phyloP scores from a whole-genome alignment of 192 early-diverging fungal species.

The Paraglomus occultum region DNA sequence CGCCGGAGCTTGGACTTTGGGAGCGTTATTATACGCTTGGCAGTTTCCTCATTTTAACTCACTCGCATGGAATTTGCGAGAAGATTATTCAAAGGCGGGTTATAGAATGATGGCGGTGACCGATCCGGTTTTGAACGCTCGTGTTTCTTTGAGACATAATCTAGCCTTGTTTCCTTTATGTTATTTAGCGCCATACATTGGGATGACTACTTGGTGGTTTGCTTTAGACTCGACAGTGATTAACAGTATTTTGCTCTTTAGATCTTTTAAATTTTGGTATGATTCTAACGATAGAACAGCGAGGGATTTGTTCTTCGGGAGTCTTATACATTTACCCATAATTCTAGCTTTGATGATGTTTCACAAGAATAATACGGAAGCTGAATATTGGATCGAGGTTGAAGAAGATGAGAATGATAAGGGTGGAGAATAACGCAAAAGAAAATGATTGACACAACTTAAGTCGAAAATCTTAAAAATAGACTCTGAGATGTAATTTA shows the following conservation, averaged over 20 bases:
- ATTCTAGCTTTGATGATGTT: slow-evolving; percentile 84
- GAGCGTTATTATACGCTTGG: slow-evolving; percentile 87
- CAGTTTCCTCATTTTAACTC: slow-evolving; percentile 99
- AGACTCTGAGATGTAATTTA: too few relatives aligned
- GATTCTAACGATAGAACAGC: slow-evolving; percentile 76
- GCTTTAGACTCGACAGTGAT: slow-evolving; percentile 69
- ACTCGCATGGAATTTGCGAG: slow-evolving; percentile 83
- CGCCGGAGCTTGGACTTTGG: slow-evolving; percentile 79
- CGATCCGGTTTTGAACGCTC: slow-evolving; percentile 83
- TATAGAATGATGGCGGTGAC: slow-evolving; percentile 94
- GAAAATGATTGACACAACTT: too few relatives aligned
- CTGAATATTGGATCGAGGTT: slow-evolving; percentile 28
- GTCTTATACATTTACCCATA: slow-evolving; percentile 85
- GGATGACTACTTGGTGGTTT: slow-evolving; percentile 78
- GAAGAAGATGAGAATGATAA: neutral
- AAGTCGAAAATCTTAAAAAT: too few relatives aligned
- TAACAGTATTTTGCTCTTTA: slow-evolving; percentile 71
- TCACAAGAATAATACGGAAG: slow-evolving; percentile 64
- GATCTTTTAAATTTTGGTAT: slow-evolving; percentile 79
- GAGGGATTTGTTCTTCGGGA: slow-evolving; percentile 88
- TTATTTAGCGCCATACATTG: slow-evolving; percentile 58
- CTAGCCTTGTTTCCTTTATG: slow-evolving; percentile 72
- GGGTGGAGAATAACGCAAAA: neutral
- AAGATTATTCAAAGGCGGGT: slow-evolving; percentile 96
- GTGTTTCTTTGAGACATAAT: slow-evolving; percentile 82